phyloP scores from a whole-genome alignment of 2,329 filamentous ascomycete genomes.

The Escovopsis sp. region DNA sequence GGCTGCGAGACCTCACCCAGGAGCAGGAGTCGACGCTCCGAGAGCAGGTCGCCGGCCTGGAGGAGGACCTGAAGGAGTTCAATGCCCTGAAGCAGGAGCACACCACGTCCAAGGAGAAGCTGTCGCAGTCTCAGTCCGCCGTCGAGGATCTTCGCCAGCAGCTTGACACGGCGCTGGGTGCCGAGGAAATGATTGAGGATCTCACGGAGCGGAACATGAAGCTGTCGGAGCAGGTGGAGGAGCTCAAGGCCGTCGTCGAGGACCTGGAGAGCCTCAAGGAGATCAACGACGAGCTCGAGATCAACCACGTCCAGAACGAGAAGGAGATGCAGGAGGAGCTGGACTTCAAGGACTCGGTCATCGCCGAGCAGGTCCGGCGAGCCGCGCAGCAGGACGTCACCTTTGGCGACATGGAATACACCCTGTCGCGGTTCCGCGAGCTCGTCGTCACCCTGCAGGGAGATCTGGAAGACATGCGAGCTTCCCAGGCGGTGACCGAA shows the following conservation, averaged over 20 bases:
- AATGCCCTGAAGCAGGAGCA: constrained; percentile 53
- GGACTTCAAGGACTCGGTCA: constrained; percentile 71
- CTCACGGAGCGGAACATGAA: constrained; percentile 76
- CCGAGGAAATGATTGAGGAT: constrained; percentile 89
- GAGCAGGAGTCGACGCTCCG: constrained; percentile 70
- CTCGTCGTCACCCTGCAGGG: constrained; percentile 73
- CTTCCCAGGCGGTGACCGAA: constrained; percentile 84
- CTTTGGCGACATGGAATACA: constrained; percentile 81
- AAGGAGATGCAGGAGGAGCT: constrained; percentile 91
- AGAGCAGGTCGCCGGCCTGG: constrained; percentile 58
- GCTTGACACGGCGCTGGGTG: constrained; percentile 73
- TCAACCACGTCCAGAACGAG: constrained; percentile 83
- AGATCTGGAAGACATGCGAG: constrained; percentile 82
- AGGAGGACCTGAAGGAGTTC: constrained; percentile 58
- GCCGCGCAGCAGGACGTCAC: constrained; percentile 62
- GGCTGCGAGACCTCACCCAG: constrained; percentile 74
- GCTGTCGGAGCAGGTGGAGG: constrained; percentile 68
- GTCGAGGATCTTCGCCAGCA: constrained; percentile 82
- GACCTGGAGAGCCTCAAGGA: constrained; percentile 84
- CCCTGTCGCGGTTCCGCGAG: constrained; percentile 74
- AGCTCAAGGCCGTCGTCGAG: constrained; percentile 67
- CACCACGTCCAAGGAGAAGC: constrained; percentile 54
- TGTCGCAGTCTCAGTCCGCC: constrained; percentile 56
- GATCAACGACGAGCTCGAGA: constrained; percentile 85
- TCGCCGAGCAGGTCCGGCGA: constrained; percentile 66